phyloP scores from a whole-genome alignment of 192 early-diverging fungal species.

The Backusella liffmaniae region DNA sequence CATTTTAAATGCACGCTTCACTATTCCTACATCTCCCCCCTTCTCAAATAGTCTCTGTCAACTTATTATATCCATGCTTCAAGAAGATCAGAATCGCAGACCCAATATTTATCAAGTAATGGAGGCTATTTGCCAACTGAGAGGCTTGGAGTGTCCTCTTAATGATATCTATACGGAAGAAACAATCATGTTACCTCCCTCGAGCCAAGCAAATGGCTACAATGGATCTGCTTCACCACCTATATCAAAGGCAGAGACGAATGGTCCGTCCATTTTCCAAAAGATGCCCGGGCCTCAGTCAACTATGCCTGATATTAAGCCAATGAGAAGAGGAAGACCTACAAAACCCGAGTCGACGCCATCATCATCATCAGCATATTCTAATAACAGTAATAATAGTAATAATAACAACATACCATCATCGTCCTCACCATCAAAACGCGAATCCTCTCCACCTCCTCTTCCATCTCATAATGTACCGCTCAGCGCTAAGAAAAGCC shows the following conservation, averaged over 20 bases:
- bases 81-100: slow-evolving; percentile 71
- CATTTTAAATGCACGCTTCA: slow-evolving; percentile 85
- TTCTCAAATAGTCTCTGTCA: slow-evolving; percentile 58
- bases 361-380: neutral
- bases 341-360: slow-evolving; percentile 35
- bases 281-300: slow-evolving; percentile 31
- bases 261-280: slow-evolving; percentile 31
- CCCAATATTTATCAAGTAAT: slow-evolving; percentile 84
- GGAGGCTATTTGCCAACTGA: slow-evolving; percentile 58
- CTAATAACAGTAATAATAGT: neutral
- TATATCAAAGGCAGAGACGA: slow-evolving; percentile 21
- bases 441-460: neutral
- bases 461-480: neutral
- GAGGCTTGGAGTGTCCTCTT: slow-evolving; percentile 61
- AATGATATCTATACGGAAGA: slow-evolving; percentile 35
- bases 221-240: slow-evolving; percentile 9
- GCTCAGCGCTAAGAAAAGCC: neutral
- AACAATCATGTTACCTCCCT: neutral
- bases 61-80: slow-evolving; percentile 71
- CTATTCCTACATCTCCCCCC: slow-evolving; percentile 68
- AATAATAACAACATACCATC: neutral
- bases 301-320: slow-evolving; percentile 55
- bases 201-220: slow-evolving; percentile 29
- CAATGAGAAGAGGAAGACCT: slow-evolving; percentile 93
- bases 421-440: neutral